phyloP scores from a whole-genome alignment of 352 stramenopile species.

The Pythium utonaiense region DNA sequence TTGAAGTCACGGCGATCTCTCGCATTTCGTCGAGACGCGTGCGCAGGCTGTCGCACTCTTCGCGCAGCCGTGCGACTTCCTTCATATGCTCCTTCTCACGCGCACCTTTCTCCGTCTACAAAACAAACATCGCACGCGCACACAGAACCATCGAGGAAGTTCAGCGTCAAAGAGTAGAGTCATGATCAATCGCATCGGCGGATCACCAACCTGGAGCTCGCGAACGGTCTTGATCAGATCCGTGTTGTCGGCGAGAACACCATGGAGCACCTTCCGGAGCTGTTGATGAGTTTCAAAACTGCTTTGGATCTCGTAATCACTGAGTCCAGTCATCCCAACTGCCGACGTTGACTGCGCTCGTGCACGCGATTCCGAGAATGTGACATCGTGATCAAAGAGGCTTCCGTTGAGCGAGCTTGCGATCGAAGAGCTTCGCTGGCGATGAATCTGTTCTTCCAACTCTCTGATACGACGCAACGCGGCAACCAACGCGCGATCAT shows the following conservation, averaged over 20 bases:
- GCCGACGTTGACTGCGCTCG: conserved; percentile 15
- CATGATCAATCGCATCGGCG: not conserved
- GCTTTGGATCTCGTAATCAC: conserved; percentile 13
- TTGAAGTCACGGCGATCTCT: conserved; percentile 16
- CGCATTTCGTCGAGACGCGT: conserved; percentile 26
- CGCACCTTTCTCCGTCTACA: conserved; percentile 20
- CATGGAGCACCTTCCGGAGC: conserved; percentile 47
- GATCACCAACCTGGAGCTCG: conserved; percentile 48
- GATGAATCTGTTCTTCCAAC: conserved; percentile 20
- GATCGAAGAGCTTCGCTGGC: conserved; percentile 8
- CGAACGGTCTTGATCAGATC: conserved; percentile 60
- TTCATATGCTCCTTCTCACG: conserved; percentile 27
- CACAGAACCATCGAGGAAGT: not conserved
- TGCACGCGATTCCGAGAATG: conserved; percentile 7
- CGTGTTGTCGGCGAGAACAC: conserved; percentile 50
- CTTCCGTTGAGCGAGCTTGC: conserved; percentile 15
- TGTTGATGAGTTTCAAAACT: conserved; percentile 22
- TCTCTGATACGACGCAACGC: conserved; percentile 20
- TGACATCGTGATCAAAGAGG: conserved; percentile 5
- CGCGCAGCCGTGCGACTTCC: conserved; percentile 38
- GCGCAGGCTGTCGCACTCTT: conserved; percentile 36
- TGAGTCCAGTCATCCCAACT: conserved; percentile 2
- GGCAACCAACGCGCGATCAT: conserved; percentile 4
- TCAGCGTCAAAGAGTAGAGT: not conserved
- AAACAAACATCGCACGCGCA: conserved; percentile 17